Evolutionary conservation across 2,329 filamentous ascomycete genomes (phyloP).

Genomic region (Hymenoscyphus fructigenus): DNA sequence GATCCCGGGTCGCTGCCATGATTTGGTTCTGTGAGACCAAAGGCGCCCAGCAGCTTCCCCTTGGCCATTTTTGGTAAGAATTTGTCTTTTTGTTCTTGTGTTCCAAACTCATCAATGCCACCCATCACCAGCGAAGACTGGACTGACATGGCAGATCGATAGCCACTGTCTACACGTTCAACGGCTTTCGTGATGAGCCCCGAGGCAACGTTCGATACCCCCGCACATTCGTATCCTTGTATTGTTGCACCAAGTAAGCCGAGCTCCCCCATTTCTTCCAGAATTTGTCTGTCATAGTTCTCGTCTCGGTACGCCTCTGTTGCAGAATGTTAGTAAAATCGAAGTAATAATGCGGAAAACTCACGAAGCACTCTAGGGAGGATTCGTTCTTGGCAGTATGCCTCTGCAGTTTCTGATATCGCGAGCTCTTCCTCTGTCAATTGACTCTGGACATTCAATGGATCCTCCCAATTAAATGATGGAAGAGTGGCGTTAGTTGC

Average conservation of each 20-base stretch:
- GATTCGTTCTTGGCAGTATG: slow-evolving; percentile 90
- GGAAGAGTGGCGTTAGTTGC: slow-evolving; percentile 33
- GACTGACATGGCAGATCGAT: slow-evolving; percentile 89
- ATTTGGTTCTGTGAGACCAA: slow-evolving; percentile 89
- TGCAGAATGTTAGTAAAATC: slow-evolving; percentile 12
- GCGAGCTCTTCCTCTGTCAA: slow-evolving; percentile 89
- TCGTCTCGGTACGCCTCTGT: slow-evolving; percentile 84
- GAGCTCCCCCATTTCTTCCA: slow-evolving; percentile 89
- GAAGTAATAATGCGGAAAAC: slow-evolving; percentile 33
- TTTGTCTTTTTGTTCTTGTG: slow-evolving; percentile 82
- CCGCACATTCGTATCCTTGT: slow-evolving; percentile 83
- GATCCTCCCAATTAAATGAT: slow-evolving; percentile 88
- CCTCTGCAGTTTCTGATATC: slow-evolving; percentile 85
- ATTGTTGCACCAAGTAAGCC: slow-evolving; percentile 87
- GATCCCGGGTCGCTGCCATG: slow-evolving; percentile 89
- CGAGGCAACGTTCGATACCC: slow-evolving; percentile 83
- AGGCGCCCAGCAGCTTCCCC: slow-evolving; percentile 79
- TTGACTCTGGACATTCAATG: slow-evolving; percentile 70
- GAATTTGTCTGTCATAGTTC: slow-evolving; percentile 79
- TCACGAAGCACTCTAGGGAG: slow-evolving; percentile 81
- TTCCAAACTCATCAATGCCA: slow-evolving; percentile 83
- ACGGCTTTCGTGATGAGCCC: slow-evolving; percentile 88
- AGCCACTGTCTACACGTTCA: slow-evolving; percentile 87
- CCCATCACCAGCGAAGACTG: slow-evolving; percentile 94
- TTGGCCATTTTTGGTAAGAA: slow-evolving; percentile 79